Evolutionary conservation across 2,329 filamentous ascomycete species (phyloP).

Genomic region (Hypoxylon sp.): DNA sequence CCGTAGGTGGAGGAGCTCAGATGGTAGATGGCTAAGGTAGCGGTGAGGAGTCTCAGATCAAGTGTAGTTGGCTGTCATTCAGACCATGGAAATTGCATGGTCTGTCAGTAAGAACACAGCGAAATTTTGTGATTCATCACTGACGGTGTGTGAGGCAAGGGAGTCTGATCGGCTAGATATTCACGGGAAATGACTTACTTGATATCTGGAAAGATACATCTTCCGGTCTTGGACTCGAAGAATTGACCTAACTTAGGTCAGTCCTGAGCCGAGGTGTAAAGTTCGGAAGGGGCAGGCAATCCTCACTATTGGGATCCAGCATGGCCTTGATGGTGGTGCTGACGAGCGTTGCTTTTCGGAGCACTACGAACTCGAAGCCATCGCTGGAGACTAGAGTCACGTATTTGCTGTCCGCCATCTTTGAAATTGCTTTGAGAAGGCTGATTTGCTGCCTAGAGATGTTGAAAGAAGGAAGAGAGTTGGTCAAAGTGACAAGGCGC

Average conservation of each 20-base stretch:
- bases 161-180: background rate
- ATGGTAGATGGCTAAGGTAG: background rate
- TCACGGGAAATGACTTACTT: slow-evolving; percentile 65
- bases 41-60: slow-evolving; percentile 66
- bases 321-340: slow-evolving; percentile 81
- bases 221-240: slow-evolving; percentile 71
- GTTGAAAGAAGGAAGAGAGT: background rate
- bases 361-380: slow-evolving; percentile 80
- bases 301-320: slow-evolving; percentile 75
- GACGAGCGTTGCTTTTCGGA: slow-evolving; percentile 76
- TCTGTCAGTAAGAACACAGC: slow-evolving; percentile 64
- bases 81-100: slow-evolving; percentile 57
- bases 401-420: slow-evolving; percentile 67
- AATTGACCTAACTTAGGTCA: slow-evolving; percentile 66
- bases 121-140: slow-evolving; percentile 58
- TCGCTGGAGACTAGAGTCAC: slow-evolving; percentile 82
- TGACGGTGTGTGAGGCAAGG: slow-evolving; percentile 27
- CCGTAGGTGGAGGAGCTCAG: background rate
- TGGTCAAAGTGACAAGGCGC: slow-evolving; percentile 1
- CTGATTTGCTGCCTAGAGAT: background rate
- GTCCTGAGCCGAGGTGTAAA: slow-evolving; percentile 1
- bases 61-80: slow-evolving; percentile 71
- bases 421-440: slow-evolving; percentile 14
- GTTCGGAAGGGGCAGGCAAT: background rate
- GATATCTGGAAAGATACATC: slow-evolving; percentile 78